Evolutionary conservation across 192 early-diverging fungal species (phyloP), one percentile per base, ranked within the genome.

Genomic region (Mortierella alpina): DNA sequence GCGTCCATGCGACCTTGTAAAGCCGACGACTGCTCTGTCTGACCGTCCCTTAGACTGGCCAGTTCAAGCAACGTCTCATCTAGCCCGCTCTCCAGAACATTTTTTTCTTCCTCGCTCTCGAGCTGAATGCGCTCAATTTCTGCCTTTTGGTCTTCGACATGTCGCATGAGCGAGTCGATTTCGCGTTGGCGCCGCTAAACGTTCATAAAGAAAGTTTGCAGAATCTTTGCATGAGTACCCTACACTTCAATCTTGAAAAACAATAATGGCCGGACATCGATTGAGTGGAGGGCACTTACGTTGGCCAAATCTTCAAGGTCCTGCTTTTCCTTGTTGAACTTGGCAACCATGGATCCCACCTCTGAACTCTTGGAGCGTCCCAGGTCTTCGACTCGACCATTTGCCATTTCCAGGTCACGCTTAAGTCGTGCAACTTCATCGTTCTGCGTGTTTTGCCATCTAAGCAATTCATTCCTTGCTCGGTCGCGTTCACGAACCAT

Each of bases 401-500:
- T 91, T 55, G 93, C 90, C 74, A 95, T 92, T n/a, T 90, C 88
- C 15, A 98, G 84, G 47, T 98, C 95, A 42, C 91, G 84, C 40
- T 92, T 91, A 42, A 97, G 87, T 2, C 94, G 89, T n/a, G 87
- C 84, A 59, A 98, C 82, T 66, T 98, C 96, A 52, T 95, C 94
- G 23, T 92, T 90, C 75, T 95, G 95, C 57, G 90, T 90, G 73
- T 91, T 85, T 63, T 92, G 90, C 69, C 96, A 68, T 51, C 94
- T 90, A 71, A 94, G 90, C 17, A 95, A 82, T 59, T 97, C 94
- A 46, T 92, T 91, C 68, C 90, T 86, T 52, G 95, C 90, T 61
- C 92, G 91, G 84, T 97, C 94, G 59, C 95, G 90, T 82, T 98
- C 95, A 54, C 96, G 91, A 70, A 99, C 93, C 86, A 96, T 94